Percentiles rank a stretch among this genome's conserved stretches.
These are phyloP conservation scores for Vitellaria paradoxa DNA, from an alignment of 179 eudicot genomes.

Conservation along the genomic window DNA sequence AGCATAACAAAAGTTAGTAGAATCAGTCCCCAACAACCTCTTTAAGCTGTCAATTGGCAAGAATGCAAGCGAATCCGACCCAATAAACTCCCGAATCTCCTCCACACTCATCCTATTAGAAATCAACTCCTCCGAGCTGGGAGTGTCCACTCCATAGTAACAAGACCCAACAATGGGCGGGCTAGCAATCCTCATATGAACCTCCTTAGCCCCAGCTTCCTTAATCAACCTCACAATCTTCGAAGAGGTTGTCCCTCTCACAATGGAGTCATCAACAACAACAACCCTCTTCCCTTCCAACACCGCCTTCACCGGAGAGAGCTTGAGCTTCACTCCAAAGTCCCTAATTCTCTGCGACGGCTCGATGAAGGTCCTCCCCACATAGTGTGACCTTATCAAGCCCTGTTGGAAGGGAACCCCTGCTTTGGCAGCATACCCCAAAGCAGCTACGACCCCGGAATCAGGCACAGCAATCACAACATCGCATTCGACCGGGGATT, in stretches of 20 bases:
- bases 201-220: conserved; percentile 78
- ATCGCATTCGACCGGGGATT: conserved; percentile 70
- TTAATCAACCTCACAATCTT: conserved; percentile 66
- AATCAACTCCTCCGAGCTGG: conserved; percentile 69
- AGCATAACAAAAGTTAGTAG: conserved; percentile 62
- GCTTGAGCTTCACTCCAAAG: conserved; percentile 74
- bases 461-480: conserved; percentile 86
- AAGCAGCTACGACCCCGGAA: conserved; percentile 79
- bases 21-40: conserved; percentile 44
- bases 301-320: conserved; percentile 60
- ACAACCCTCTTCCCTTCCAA: conserved; percentile 74
- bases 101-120: conserved; percentile 75
- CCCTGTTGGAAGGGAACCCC: conserved; percentile 81
- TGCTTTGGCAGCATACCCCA: conserved; percentile 72
- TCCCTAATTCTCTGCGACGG: conserved; percentile 82
- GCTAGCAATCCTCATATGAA: conserved; percentile 80
- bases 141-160: conserved; percentile 81
- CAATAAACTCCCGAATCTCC: conserved; percentile 65
- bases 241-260: conserved; percentile 73
- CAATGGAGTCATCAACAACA: conserved; percentile 81
- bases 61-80: conserved; percentile 76
- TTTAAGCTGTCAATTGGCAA: conserved; percentile 50
- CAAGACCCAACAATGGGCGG: conserved; percentile 81
- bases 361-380: conserved; percentile 78
- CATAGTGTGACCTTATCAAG: conserved; percentile 73